phyloP scores from a whole-genome alignment of 805 yeast species.

The Sugiyamaella chiloensis region DNA sequence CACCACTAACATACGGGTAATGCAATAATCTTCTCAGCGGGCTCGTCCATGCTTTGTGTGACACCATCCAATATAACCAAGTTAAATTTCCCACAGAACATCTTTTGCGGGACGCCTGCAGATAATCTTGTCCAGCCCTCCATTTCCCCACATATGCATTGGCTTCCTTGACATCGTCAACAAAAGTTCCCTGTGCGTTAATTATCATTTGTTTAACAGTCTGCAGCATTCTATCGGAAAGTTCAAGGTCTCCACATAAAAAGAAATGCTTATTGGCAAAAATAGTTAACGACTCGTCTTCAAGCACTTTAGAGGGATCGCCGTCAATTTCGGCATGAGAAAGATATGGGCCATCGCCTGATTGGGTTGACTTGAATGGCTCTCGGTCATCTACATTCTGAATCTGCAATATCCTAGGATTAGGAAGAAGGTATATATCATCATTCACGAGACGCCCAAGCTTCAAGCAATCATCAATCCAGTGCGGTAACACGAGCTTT shows the following conservation, averaged over 20 bases:
- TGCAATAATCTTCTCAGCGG: conserved; percentile 61
- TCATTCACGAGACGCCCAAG: conserved; percentile 51
- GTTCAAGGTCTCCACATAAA: conserved; percentile 52
- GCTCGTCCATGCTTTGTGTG: conserved; percentile 50
- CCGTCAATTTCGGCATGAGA: neutral
- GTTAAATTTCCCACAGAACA: conserved; percentile 59
- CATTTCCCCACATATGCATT: conserved; percentile 60
- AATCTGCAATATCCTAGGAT: conserved; percentile 24
- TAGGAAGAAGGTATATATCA: conserved; percentile 48
- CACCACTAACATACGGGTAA: conserved; percentile 59
- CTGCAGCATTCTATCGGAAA: conserved; percentile 43
- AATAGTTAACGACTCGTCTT: conserved; percentile 9
- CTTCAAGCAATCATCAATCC: conserved; percentile 73
- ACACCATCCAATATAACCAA: conserved; percentile 73
- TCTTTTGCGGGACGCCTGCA: conserved; percentile 41
- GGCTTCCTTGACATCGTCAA: conserved; percentile 30
- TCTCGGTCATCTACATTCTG: neutral
- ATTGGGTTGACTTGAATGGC: neutral
- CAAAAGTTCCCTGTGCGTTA: conserved; percentile 53
- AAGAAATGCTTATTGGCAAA: conserved; percentile 47
- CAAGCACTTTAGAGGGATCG: neutral
- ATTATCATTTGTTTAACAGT: conserved; percentile 46
- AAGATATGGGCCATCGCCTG: conserved; percentile 2
- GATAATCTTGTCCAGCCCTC: conserved; percentile 56
- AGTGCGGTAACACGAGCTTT: conserved; percentile 63